Evolutionary conservation across 2,329 filamentous ascomycete genomes (phyloP), one percentile per base, ranked within the genome.

Genomic region (Ceratocystis smalleyi): DNA sequence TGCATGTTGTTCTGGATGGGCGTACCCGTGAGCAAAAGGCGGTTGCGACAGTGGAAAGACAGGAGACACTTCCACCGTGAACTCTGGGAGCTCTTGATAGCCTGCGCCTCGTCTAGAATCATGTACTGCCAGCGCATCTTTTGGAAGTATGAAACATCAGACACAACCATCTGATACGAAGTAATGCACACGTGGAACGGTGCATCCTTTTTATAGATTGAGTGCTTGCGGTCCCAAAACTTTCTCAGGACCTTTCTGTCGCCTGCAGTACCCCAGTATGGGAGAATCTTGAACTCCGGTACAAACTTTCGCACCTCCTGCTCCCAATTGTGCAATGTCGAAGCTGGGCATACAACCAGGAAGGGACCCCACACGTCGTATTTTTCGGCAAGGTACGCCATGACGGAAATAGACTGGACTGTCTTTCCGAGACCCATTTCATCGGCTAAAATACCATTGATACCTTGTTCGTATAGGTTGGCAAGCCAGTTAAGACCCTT

Each of bases 1-100:
- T 97, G 94, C 94, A 99, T 99, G 80, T 97, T 99, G 78, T 99
- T 99, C 75, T 99, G 94, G 69, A 99, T 97, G 2, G 94, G 94
- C 0, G 94, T 99, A 77, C 94, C 94, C 0, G 94, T 99, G 22
- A 99, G 82, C 55, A 99, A 78, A 59, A 99, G 82, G 69, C 94
- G 85, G 75, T 97, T 99, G 67, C 94, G 88, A 76, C 92, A 97
- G 73, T 95, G 89, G 80, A 97, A 97, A 61, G 87, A 88, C 59
- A 99, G 80, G 68, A 99, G 76, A 69, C 88, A 91, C 81, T 97
- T 99, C 94, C 94, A 99, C 72, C 94, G 84, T 17, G 91, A 96
- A 77, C 91, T 96, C 71, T 89, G 85, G 0, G 94, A 96, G 67
- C 91, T 96, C 79, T 99, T 99, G 83, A 99, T 97, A 69, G 94